Percentiles rank a stretch among this genome's conserved stretches.
These are phyloP conservation scores for Pilasporangium apinafurcum DNA, from an alignment of 352 stramenopile species.

Conservation along the genomic window DNA sequence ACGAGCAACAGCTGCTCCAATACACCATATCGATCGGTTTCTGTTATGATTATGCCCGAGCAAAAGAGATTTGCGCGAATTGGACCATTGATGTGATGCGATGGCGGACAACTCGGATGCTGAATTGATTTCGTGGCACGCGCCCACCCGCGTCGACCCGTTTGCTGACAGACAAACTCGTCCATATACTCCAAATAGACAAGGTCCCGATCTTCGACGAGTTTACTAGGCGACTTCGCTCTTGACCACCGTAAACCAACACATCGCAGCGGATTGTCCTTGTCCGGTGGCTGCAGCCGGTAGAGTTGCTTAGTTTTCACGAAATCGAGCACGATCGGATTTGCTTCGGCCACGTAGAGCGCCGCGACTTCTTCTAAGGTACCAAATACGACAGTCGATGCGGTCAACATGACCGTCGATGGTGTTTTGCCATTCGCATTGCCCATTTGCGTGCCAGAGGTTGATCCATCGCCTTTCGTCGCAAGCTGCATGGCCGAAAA, in stretches of 20 bases:
- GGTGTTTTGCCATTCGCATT: slow-evolving; percentile 13
- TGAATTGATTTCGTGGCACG: slow-evolving; percentile 59
- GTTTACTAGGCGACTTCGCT: slow-evolving; percentile 42
- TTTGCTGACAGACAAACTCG: slow-evolving; percentile 51
- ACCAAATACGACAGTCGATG: slow-evolving; percentile 37
- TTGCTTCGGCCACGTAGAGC: slow-evolving; percentile 41
- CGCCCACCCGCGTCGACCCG: slow-evolving; percentile 54
- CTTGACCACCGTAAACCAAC: slow-evolving; percentile 48
- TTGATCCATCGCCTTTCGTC: slow-evolving; percentile 21
- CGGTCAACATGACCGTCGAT: slow-evolving; percentile 59
- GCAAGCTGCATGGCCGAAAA: slow-evolving; percentile 30
- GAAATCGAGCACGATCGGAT: slow-evolving; percentile 41
- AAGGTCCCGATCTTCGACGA: slow-evolving; percentile 46
- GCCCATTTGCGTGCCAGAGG: slow-evolving; percentile 21
- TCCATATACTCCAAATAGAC: slow-evolving; percentile 65
- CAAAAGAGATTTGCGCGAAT: slow-evolving; percentile 45
- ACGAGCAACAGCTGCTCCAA: slow-evolving; percentile 54
- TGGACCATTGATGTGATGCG: slow-evolving; percentile 42
- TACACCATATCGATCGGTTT: slow-evolving; percentile 45
- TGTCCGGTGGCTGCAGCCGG: slow-evolving; percentile 35
- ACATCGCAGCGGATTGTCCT: slow-evolving; percentile 32
- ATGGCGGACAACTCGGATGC: slow-evolving; percentile 51
- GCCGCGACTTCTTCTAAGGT: slow-evolving; percentile 56
- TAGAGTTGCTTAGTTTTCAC: slow-evolving; percentile 44
- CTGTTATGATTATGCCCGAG: slow-evolving; percentile 51